Conservation (phyloP, 768 basidiomycete genomes). For the Macrocybe gigantea region DNA sequence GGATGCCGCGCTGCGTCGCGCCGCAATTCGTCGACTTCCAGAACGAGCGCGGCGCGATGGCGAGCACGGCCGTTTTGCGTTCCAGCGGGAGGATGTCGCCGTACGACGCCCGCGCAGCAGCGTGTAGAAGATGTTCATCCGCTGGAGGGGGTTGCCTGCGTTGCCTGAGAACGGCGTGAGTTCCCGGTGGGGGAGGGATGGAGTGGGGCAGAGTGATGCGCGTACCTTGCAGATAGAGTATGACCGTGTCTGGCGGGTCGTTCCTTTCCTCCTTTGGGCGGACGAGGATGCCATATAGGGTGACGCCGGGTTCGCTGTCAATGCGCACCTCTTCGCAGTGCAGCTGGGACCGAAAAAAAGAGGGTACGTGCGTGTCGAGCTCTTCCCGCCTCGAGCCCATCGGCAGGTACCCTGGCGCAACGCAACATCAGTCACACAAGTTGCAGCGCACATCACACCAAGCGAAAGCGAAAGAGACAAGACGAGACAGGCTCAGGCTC, state of each 20-base stretch:
- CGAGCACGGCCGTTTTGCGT: constrained; percentile 21
- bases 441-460: background rate
- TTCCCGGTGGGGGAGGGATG: background rate
- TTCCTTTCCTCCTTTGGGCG: background rate
- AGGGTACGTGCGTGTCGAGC: constrained; percentile 15
- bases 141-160: constrained; percentile 41
- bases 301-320: background rate
- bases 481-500: background rate
- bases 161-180: constrained; percentile 35
- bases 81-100: background rate
- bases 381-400: constrained; percentile 31
- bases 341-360: constrained; percentile 6
- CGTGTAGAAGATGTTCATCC: constrained; percentile 34
- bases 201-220: background rate
- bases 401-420: constrained; percentile 27
- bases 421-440: background rate
- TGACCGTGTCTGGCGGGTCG: constrained; percentile 8
- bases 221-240: constrained; percentile 20
- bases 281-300: constrained; percentile 12
- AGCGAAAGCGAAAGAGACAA: too few relatives aligned
- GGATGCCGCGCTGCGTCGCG: constrained; percentile 32
- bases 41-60: constrained; percentile 43
- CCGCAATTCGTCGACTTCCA: constrained; percentile 36
- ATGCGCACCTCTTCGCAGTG: constrained; percentile 13
- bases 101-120: constrained; percentile 38